Percentiles rank a stretch among this genome's conserved stretches.
These are phyloP conservation scores for Annulohypoxylon maeteangense DNA, from an alignment of 495 filamentous ascomycete species.

Conservation along the genomic window DNA sequence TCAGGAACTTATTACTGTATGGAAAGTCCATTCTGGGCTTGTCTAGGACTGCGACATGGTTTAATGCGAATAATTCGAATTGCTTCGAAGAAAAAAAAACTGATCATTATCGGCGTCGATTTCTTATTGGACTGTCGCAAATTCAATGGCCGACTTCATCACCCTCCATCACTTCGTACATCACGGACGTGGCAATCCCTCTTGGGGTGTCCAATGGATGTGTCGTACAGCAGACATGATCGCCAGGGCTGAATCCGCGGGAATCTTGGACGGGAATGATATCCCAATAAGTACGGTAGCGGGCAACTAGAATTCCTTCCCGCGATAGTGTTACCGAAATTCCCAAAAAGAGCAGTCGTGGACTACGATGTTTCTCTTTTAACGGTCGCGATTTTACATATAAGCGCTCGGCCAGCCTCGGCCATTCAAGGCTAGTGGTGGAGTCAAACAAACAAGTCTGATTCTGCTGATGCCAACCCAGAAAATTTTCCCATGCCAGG, in stretches of 20 bases:
- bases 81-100: conserved; percentile 15
- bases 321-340: conserved; percentile 12
- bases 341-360: conserved; percentile 13
- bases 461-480: conserved; percentile 26
- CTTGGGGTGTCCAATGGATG: conserved; percentile 2
- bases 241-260: conserved; percentile 36
- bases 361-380: conserved; percentile 17
- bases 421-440: conserved; percentile 39
- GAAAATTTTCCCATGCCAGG: conserved; percentile 45
- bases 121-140: conserved; percentile 24
- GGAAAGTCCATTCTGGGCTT: conserved; percentile 26
- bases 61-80: conserved; percentile 5
- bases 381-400: conserved; percentile 1
- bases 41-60: conserved; percentile 24
- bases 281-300: conserved; percentile 30
- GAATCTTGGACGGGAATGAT: conserved; percentile 27
- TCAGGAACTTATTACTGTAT: conserved; percentile 19
- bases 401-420: conserved; percentile 40
- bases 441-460: conserved; percentile 25
- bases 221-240: conserved; percentile 37
- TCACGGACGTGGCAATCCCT: conserved; percentile 16
- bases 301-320: conserved; percentile 3
- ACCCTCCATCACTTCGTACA: conserved; percentile 14
- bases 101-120: conserved; percentile 3
- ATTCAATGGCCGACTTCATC: conserved; percentile 22